A percentile compares a stretch with the other conserved stretches of the same genome.
phyloP scores from a whole-genome alignment of 441 rosid species.

The Erodium trifolium region DNA sequence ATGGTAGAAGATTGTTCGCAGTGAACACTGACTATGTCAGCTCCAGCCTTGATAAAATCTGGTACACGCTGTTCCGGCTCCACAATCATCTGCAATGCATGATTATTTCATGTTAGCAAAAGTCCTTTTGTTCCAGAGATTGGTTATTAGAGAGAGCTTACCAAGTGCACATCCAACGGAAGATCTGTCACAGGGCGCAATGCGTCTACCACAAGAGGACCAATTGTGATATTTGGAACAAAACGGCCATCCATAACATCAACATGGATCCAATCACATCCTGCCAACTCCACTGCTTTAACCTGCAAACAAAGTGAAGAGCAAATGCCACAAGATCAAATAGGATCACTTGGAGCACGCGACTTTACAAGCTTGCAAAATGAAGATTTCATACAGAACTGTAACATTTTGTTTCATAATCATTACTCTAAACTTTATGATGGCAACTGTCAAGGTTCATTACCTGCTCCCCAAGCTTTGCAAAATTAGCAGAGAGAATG shows the following conservation, averaged over 20 bases:
- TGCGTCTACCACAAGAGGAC: conserved; percentile 94
- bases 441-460: conserved; percentile 9
- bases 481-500: conserved; percentile 81
- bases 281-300: conserved; percentile 93
- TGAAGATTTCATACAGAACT: not conserved
- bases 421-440: not conserved
- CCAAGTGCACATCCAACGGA: conserved; percentile 97
- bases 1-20: conserved; percentile 87
- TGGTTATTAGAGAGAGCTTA: conserved; percentile 13
- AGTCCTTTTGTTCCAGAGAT: conserved; percentile 4
- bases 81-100: conserved; percentile 67
- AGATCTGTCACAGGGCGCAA: conserved; percentile 93
- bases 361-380: not conserved
- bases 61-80: conserved; percentile 88
- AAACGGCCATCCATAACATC: conserved; percentile 99
- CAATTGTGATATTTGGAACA: conserved; percentile 97
- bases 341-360: not conserved
- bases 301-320: conserved; percentile 39
- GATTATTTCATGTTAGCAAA: conserved; percentile 19
- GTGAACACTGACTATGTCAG: conserved; percentile 89
- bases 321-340: not conserved
- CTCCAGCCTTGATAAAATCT: conserved; percentile 92
- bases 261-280: conserved; percentile 98
- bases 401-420: not conserved
- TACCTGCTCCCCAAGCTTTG: conserved; percentile 92